phyloP scores from a whole-genome alignment of 2,329 filamentous ascomycete species.

The Chalara sp. region DNA sequence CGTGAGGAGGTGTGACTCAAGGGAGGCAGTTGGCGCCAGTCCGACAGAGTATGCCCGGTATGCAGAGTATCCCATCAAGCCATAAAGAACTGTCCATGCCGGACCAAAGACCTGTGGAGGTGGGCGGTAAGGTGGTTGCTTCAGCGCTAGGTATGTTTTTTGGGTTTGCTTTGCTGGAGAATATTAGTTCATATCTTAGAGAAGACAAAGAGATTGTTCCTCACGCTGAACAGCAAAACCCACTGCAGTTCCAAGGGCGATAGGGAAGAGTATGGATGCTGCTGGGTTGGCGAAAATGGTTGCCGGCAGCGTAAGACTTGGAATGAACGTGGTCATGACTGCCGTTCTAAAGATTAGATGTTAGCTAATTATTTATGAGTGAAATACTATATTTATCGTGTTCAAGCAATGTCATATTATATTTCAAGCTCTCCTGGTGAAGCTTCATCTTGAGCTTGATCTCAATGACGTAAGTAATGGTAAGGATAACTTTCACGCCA shows the following conservation, averaged over 20 bases:
- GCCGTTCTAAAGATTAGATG: constrained; percentile 2
- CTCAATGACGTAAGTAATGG: too few species aligned
- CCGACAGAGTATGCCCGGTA: constrained; percentile 67
- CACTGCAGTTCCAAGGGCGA: constrained; percentile 65
- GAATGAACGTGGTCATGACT: constrained; percentile 73
- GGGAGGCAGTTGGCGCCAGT: constrained; percentile 39
- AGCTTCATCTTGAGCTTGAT: too few species aligned
- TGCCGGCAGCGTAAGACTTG: constrained; percentile 68
- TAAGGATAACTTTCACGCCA: too few species aligned
- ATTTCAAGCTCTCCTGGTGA: too few species aligned
- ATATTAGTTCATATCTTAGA: background rate
- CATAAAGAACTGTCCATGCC: constrained; percentile 61
- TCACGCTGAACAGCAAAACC: constrained; percentile 63
- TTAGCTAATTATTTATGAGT: too few species aligned
- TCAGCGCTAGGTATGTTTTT: constrained; percentile 56
- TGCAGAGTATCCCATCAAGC: constrained; percentile 81
- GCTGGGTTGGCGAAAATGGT: constrained; percentile 66
- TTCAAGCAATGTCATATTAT: too few species aligned
- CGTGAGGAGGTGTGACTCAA: constrained; percentile 32
- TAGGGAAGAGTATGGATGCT: constrained; percentile 67
- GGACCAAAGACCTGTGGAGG: constrained; percentile 57
- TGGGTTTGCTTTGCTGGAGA: constrained; percentile 48
- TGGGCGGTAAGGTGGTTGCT: constrained; percentile 59
- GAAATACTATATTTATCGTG: too few species aligned
- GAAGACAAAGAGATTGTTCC: constrained; percentile 20